These are phyloP conservation scores for Platanthera guangdongensis DNA, from an alignment of 106 monocot genomes.

Conservation along the genomic window DNA sequence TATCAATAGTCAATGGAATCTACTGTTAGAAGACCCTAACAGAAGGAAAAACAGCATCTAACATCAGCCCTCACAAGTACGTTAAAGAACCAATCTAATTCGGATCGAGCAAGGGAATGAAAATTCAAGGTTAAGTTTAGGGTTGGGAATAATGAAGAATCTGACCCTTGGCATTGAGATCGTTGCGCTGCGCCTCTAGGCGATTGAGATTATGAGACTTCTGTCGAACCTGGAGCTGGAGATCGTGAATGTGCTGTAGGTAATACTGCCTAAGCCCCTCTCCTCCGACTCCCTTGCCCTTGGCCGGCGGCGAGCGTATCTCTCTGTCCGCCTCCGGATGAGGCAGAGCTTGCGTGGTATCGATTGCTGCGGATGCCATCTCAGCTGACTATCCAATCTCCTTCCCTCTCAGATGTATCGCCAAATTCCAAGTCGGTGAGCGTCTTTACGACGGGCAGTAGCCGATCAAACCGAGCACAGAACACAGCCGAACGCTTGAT, in stretches of 20 bases:
- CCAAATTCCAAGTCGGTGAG: too few relatives aligned
- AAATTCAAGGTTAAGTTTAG: conserved; percentile 7
- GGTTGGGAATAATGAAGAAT: background rate
- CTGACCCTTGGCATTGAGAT: conserved; percentile 82
- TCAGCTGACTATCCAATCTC: background rate
- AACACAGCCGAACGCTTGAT: too few relatives aligned
- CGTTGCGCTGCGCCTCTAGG: conserved; percentile 96
- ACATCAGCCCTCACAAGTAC: background rate
- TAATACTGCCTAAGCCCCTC: conserved; percentile 94
- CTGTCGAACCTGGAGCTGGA: conserved; percentile 80
- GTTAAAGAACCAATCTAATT: background rate
- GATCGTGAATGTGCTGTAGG: conserved; percentile 92
- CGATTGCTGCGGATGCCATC: conserved; percentile 50
- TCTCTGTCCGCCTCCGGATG: conserved; percentile 17
- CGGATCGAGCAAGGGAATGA: background rate
- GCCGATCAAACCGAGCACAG: too few relatives aligned
- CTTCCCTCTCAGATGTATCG: too few relatives aligned
- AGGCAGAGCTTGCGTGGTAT: conserved; percentile 18
- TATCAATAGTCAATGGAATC: background rate
- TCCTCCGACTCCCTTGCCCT: conserved; percentile 56
- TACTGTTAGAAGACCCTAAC: background rate
- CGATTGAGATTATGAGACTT: conserved; percentile 92
- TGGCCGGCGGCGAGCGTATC: conserved; percentile 28
- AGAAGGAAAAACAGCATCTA: background rate
- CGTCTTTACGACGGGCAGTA: too few relatives aligned